Evolutionary conservation across 139 green algal genomes (phyloP), one percentile per base, ranked within the genome.

Genomic region (Chlamydomonas sp.): DNA sequence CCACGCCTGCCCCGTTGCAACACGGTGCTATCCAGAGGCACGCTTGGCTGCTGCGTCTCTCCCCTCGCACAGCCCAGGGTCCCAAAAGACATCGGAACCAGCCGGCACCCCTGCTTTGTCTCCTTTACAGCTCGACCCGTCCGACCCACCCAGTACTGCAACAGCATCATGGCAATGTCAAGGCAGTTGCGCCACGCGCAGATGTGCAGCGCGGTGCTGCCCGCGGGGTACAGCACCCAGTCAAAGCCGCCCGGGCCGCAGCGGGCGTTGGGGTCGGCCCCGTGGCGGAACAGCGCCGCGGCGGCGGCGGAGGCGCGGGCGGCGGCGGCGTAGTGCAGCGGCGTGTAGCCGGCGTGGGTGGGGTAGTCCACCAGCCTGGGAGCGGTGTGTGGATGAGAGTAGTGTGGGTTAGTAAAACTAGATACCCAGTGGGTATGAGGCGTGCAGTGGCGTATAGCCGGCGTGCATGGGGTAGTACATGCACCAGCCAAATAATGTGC

Each of bases 81-180:
- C 31, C 31, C 31, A 49, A 49, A 49, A 49, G 31, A 49, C 31
- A 49, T 49, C 31, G 31, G 31, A 49, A 49, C 31, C 31, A 49
- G 31, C 31, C 31, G 31, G 31, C 31, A 49, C 31, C 31, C 31
- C 31, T 49, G 31, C 31, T 49, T 49, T 49, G 31, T 49, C 31
- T 49, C 31, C 31, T 49, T 49, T 49, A 49, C 31, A 49, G 31
- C 31, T 49, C 31, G 31, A 49, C 31, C 31, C 31, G 0, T 49
- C 31, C 31, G 31, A 49, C 31, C 31, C 31, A 49, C 31, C 31
- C 71, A 86, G 20, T 86, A 66, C 71, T 59, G 18, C 3, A 86
- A 20, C n/a, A 86, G 82, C 82, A 86, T 7, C 59, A 80, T 79
- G 10, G 82, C 82, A 7, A 86, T n/a, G 20, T 79, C 71, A 61